These are phyloP conservation scores for Penicillium parvum DNA, from an alignment of 495 filamentous ascomycete species.

Conservation along the genomic window DNA sequence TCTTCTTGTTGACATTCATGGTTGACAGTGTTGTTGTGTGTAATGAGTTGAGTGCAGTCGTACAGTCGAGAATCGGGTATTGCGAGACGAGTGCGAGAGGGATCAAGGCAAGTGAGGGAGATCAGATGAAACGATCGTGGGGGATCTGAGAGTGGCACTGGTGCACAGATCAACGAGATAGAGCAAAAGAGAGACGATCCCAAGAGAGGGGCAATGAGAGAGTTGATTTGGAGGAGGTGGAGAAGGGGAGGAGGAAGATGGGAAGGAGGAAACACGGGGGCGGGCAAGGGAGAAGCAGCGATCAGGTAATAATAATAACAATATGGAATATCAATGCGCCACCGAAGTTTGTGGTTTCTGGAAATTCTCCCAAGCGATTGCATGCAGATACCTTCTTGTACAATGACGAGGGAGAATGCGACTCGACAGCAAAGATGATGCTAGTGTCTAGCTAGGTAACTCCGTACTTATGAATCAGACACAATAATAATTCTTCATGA, in stretches of 20 bases:
- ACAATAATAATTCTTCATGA: too few relatives aligned
- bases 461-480: too few relatives aligned
- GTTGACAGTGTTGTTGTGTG: slow-evolving; percentile 16
- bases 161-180: background rate
- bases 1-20: slow-evolving; percentile 95
- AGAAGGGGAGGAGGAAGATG: slow-evolving; percentile 12
- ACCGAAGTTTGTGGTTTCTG: slow-evolving; percentile 21
- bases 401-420: slow-evolving; percentile 24
- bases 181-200: background rate
- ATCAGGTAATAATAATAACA: slow-evolving; percentile 5
- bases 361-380: slow-evolving; percentile 18
- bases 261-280: slow-evolving; percentile 7
- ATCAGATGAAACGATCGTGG: slow-evolving; percentile 4
- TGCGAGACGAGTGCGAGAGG: background rate
- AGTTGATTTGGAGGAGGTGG: background rate
- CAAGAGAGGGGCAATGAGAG: slow-evolving; percentile 5
- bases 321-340: slow-evolving; percentile 4
- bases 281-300: slow-evolving; percentile 10
- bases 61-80: background rate
- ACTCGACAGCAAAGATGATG: background rate
- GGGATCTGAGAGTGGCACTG: background rate
- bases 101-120: slow-evolving; percentile 1
- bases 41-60: background rate
- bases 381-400: slow-evolving; percentile 16
- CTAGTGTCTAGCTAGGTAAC: too few relatives aligned